Evolutionary conservation across 1,284 basidiomycete genomes (phyloP).

Genomic region (Melampsora larici-populina): DNA sequence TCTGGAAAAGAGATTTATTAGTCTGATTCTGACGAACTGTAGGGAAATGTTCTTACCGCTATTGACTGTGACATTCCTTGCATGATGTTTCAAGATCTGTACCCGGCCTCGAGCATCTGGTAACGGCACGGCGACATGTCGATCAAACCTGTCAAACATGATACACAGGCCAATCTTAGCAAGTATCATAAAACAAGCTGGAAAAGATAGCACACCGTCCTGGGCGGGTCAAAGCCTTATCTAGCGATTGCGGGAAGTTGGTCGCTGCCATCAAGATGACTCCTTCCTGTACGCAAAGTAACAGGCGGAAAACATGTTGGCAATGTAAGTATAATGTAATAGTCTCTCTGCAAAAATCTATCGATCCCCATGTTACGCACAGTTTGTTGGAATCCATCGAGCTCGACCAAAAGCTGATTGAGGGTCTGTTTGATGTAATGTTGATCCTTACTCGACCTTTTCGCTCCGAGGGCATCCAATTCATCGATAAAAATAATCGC

Average conservation of each 20-base stretch:
- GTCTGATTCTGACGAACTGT: neutral
- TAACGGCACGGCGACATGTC: conserved; percentile 79
- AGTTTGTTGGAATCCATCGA: conserved; percentile 86
- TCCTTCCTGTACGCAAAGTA: conserved; percentile 16
- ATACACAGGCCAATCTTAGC: neutral
- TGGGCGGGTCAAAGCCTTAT: conserved; percentile 81
- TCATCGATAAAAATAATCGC: conserved; percentile 95
- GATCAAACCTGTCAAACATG: conserved; percentile 63
- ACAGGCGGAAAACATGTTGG: neutral
- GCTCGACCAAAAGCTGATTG: conserved; percentile 88
- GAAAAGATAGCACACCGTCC: conserved; percentile 60
- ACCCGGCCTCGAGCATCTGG: conserved; percentile 78
- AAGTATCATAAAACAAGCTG: neutral
- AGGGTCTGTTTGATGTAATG: conserved; percentile 65
- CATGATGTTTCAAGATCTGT: conserved; percentile 83
- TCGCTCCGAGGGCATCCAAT: conserved; percentile 86
- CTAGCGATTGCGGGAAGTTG: conserved; percentile 83
- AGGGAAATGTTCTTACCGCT: conserved; percentile 57
- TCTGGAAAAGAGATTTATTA: conserved; percentile 54
- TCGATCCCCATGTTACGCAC: conserved; percentile 61
- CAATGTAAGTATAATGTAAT: neutral
- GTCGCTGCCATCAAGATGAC: conserved; percentile 61
- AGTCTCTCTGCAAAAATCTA: neutral
- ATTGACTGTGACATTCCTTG: conserved; percentile 70
- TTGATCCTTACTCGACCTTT: conserved; percentile 80